These are phyloP conservation scores for Mycena venus DNA, from an alignment of 768 basidiomycete genomes.

Conservation along the genomic window DNA sequence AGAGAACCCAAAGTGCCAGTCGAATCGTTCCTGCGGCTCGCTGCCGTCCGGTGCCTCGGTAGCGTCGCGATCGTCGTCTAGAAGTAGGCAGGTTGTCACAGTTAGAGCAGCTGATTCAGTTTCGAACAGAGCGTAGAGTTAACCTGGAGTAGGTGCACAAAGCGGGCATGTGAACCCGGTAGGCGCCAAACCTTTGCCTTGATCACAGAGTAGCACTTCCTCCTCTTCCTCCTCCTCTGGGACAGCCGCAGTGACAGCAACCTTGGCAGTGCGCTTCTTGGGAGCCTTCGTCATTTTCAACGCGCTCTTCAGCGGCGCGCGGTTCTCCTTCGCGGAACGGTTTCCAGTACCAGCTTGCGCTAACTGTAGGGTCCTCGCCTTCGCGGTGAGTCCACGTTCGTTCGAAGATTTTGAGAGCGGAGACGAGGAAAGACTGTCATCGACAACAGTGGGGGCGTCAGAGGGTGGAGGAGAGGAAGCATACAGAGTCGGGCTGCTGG, in stretches of 20 bases:
- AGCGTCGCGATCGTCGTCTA: not conserved
- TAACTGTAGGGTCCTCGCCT: not conserved
- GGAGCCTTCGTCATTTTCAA: not conserved
- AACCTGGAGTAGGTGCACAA: not conserved
- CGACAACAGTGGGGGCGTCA: slow-evolving; percentile 14
- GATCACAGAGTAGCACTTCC: slow-evolving; percentile 7
- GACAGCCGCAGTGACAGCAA: not conserved
- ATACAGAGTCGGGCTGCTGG: slow-evolving; percentile 25
- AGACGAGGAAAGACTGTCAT: not conserved
- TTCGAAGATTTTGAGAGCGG: not conserved
- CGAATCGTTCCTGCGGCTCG: slow-evolving; percentile 1
- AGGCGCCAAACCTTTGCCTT: not conserved
- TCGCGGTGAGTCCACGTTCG: not conserved
- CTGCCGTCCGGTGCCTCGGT: not conserved
- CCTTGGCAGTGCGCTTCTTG: not conserved
- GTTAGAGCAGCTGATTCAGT: not conserved
- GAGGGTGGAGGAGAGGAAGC: slow-evolving; percentile 19
- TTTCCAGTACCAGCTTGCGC: not conserved
- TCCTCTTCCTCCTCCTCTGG: not conserved
- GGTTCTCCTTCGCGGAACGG: not conserved
- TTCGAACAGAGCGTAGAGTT: not conserved
- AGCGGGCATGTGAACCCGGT: slow-evolving; percentile 25
- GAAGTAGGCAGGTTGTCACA: not conserved
- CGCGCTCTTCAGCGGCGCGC: not conserved
- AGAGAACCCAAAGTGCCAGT: not conserved